Conservation (phyloP, 352 stramenopile species). For the Phytophthora fragariaefolia region DNA sequence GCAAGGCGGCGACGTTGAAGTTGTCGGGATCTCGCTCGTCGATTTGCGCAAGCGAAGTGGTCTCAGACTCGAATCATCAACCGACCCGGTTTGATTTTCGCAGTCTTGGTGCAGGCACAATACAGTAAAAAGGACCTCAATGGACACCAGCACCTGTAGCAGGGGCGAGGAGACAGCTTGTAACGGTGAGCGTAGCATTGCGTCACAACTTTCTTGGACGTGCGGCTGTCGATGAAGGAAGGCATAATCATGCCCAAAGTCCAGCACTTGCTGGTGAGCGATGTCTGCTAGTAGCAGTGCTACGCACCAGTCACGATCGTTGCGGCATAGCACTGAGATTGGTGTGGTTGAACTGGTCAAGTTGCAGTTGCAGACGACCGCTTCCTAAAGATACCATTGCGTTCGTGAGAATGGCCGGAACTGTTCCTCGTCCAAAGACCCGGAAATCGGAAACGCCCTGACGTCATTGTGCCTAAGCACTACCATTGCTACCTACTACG, state of each 20-base stretch:
- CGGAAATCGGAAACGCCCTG: not conserved
- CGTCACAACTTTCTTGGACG: too few species aligned
- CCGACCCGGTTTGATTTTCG: too few species aligned
- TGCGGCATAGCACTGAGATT: not conserved
- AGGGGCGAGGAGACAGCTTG: too few species aligned
- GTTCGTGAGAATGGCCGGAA: not conserved
- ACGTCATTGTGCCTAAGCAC: not conserved
- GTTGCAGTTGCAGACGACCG: conserved; percentile 14
- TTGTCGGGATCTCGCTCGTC: not conserved
- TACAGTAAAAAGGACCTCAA: too few species aligned
- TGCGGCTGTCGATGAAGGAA: too few species aligned
- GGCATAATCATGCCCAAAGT: too few species aligned
- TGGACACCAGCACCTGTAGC: too few species aligned
- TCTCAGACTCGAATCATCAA: too few species aligned
- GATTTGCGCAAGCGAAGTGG: not conserved
- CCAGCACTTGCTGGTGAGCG: not conserved
- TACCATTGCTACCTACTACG: not conserved
- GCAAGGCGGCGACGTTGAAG: conserved; percentile 1
- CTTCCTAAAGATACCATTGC: conserved; percentile 5
- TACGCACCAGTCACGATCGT: not conserved
- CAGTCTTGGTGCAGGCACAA: too few species aligned
- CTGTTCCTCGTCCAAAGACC: not conserved
- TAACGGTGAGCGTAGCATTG: too few species aligned
- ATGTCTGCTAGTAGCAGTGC: too few species aligned
- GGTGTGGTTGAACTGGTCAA: conserved; percentile 16